Percentiles rank a stretch among this genome's conserved stretches.
Evolutionary conservation across 306 rosid species (phyloP).

Genomic region (Vicia sativa): DNA sequence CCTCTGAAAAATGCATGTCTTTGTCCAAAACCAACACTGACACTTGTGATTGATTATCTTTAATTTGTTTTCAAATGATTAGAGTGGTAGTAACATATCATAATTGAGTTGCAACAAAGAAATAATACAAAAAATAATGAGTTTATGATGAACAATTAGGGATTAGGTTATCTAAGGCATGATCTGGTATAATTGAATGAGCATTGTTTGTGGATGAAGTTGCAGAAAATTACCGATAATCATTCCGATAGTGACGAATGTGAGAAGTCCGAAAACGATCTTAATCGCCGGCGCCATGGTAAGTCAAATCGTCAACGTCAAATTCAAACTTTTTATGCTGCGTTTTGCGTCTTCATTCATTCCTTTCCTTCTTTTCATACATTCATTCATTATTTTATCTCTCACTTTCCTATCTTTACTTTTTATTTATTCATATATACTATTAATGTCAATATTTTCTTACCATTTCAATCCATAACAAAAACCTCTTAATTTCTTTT

Average conservation of each 20-base stretch:
- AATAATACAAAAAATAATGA: no score
- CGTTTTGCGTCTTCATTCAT: not conserved
- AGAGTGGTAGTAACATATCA: not conserved
- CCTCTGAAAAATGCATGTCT: no score
- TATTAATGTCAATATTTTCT: no score
- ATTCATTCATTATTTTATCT: no score
- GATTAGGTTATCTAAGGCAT: not conserved
- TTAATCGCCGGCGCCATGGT: constrained; percentile 70
- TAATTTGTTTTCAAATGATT: no score
- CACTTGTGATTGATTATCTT: no score
- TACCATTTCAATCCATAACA: no score
- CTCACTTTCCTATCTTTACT: no score
- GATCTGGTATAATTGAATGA: not conserved
- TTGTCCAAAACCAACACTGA: no score
- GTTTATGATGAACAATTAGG: not conserved
- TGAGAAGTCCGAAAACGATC: constrained; percentile 82
- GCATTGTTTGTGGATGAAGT: no score
- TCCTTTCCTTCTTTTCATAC: not conserved
- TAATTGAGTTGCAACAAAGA: not conserved
- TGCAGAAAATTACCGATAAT: constrained; percentile 56
- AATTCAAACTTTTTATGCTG: not conserved
- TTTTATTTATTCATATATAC: no score
- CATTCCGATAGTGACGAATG: constrained; percentile 95
- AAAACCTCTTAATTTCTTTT: no score
- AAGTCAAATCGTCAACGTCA: not conserved